Percentiles rank a stretch among this genome's conserved stretches.
phyloP scores from a whole-genome alignment of 179 eudicot species.

The Silene vulgaris region DNA sequence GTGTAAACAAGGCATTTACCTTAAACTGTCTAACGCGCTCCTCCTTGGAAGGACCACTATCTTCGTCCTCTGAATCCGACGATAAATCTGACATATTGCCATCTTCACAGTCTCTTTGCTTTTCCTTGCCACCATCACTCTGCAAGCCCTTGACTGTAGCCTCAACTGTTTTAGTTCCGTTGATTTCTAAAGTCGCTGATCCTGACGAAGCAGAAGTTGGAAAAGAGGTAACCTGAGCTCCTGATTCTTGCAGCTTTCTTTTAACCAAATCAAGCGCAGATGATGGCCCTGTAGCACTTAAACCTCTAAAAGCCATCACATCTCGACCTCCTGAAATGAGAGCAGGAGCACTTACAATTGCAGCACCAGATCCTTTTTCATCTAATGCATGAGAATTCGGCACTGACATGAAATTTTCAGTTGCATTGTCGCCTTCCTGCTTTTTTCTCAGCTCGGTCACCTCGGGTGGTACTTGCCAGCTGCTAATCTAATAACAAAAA shows the following conservation, averaged over 20 bases:
- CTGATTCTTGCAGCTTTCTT: constrained; percentile 92
- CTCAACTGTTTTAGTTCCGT: constrained; percentile 68
- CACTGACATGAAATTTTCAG: constrained; percentile 48
- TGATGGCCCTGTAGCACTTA: constrained; percentile 51
- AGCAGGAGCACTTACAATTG: constrained; percentile 80
- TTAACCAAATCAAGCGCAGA: constrained; percentile 93
- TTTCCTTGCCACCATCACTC: constrained; percentile 68
- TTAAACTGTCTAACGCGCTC: constrained; percentile 74
- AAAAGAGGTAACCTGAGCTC: constrained; percentile 64
- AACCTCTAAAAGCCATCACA: constrained; percentile 57
- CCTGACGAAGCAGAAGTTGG: constrained; percentile 46
- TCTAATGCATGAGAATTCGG: constrained; percentile 36
- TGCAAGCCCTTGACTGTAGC: constrained; percentile 47
- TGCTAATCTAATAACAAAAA: constrained; percentile 58
- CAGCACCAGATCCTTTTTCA: constrained; percentile 59
- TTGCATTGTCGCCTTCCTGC: constrained; percentile 53
- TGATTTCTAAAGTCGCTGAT: constrained; percentile 41
- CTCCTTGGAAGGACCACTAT: constrained; percentile 79
- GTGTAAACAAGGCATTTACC: constrained; percentile 36
- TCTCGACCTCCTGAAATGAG: constrained; percentile 90
- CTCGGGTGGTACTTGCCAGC: constrained; percentile 94
- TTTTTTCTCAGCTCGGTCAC: constrained; percentile 68
- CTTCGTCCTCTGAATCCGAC: constrained; percentile 91
- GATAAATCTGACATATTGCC: constrained; percentile 77
- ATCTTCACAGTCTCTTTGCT: constrained; percentile 55